phyloP scores from a whole-genome alignment of 768 basidiomycete genomes.

The Porpolomopsis calyptriformis region DNA sequence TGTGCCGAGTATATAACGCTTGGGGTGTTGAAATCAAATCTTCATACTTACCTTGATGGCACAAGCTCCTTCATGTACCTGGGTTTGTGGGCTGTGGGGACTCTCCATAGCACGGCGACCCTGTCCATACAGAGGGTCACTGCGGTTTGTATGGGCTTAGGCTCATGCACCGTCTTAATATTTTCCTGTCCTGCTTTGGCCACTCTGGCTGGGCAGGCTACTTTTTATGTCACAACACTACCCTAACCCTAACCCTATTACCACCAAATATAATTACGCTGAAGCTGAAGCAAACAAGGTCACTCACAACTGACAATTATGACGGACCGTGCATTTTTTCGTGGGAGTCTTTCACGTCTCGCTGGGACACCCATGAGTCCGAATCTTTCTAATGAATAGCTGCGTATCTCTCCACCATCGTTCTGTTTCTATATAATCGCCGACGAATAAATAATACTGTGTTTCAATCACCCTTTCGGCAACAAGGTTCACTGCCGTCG shows the following conservation, averaged over 20 bases:
- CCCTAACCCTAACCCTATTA: slow-evolving; percentile 29
- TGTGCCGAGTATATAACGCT: slow-evolving; percentile 18
- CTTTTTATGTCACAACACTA: slow-evolving; percentile 23
- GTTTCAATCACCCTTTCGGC: too few relatives aligned
- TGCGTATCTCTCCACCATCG: too few relatives aligned
- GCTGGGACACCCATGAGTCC: too few relatives aligned
- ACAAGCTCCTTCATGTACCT: slow-evolving; percentile 30
- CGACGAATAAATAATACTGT: too few relatives aligned
- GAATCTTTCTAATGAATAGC: too few relatives aligned
- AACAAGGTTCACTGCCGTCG: too few relatives aligned
- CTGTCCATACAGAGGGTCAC: slow-evolving; percentile 39
- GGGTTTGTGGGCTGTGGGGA: slow-evolving; percentile 34
- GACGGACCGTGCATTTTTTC: too few relatives aligned
- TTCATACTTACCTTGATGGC: slow-evolving; percentile 44
- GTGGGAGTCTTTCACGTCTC: too few relatives aligned
- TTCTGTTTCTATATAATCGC: too few relatives aligned
- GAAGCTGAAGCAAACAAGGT: background rate
- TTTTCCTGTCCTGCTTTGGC: slow-evolving; percentile 65
- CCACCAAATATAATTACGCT: background rate
- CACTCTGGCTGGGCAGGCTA: slow-evolving; percentile 44
- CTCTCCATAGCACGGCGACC: slow-evolving; percentile 45
- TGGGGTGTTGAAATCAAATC: background rate
- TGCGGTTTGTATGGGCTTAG: slow-evolving; percentile 57
- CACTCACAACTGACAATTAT: background rate
- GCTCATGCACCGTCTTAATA: slow-evolving; percentile 73